Conservation (phyloP, 75 land plant species). For the Pseudotsuga menziesii region DNA sequence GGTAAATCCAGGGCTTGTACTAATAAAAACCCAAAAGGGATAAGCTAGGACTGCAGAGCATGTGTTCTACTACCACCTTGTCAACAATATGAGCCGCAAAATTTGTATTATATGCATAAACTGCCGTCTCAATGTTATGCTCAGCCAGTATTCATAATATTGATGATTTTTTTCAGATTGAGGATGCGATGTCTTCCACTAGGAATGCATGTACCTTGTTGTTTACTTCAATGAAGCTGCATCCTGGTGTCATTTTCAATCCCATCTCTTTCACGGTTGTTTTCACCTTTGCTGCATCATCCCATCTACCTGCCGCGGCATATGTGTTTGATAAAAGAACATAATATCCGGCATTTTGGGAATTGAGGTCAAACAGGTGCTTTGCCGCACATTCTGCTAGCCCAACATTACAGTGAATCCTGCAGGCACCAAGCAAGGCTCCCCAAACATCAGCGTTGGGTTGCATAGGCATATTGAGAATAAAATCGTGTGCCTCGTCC, state of each 20-base stretch:
- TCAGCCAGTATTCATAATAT: background rate
- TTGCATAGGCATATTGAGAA: constrained; percentile 37
- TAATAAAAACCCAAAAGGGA: no score
- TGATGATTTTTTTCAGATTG: constrained; percentile 4
- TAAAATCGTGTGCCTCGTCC: constrained; percentile 29
- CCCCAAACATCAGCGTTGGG: constrained; percentile 32
- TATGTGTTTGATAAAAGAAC: constrained; percentile 21
- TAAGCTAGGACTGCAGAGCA: no score
- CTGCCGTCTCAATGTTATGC: no score
- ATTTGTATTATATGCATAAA: no score
- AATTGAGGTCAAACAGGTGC: no score
- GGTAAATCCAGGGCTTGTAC: no score
- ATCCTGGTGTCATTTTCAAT: constrained; percentile 18
- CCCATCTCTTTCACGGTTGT: constrained; percentile 8
- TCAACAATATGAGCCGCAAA: no score
- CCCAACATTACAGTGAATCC: constrained; percentile 19
- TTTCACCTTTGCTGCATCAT: constrained; percentile 12
- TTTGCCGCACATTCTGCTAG: constrained; percentile 13
- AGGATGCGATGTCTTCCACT: constrained; percentile 9
- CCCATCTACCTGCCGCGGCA: constrained; percentile 19
- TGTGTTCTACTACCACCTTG: no score
- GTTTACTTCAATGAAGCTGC: constrained; percentile 26
- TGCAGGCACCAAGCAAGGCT: constrained; percentile 38
- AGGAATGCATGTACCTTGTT: constrained; percentile 7
- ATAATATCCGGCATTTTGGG: constrained; percentile 10